Evolutionary conservation across 495 filamentous ascomycete genomes (phyloP).

Genomic region (Hypoxylon subgilvum): DNA sequence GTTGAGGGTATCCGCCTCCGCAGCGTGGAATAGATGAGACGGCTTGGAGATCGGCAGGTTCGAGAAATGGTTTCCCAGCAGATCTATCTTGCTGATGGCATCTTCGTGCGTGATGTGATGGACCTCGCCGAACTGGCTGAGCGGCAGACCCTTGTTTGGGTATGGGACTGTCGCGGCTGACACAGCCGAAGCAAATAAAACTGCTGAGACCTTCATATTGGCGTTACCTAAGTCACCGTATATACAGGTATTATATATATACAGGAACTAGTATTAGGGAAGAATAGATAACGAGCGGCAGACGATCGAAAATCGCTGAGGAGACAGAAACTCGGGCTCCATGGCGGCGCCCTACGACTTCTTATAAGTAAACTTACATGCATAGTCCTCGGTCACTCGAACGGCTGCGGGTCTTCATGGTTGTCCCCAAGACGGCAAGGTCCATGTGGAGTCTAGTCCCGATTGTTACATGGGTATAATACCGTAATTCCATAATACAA

Average conservation of each 20-base stretch:
- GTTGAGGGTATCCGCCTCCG: neutral
- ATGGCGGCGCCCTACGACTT: conserved; percentile 17
- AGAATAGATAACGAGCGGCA: conserved; percentile 31
- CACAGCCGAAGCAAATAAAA: conserved; percentile 38
- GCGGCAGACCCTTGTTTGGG: conserved; percentile 26
- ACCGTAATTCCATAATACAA: too few relatives aligned
- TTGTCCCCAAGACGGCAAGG: conserved; percentile 5
- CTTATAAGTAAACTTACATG: too few relatives aligned
- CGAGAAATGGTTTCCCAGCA: conserved; percentile 38
- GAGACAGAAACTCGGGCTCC: conserved; percentile 6
- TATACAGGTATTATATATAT: conserved; percentile 26
- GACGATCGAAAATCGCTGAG: conserved; percentile 36
- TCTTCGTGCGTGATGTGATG: conserved; percentile 32
- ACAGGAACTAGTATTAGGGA: conserved; percentile 19
- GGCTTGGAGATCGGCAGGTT: conserved; percentile 34
- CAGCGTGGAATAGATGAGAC: neutral
- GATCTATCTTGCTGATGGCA: conserved; percentile 26
- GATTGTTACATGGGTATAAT: conserved; percentile 34
- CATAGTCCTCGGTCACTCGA: conserved; percentile 1
- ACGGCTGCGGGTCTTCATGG: conserved; percentile 22
- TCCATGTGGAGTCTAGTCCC: conserved; percentile 20
- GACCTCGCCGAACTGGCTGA: conserved; percentile 33
- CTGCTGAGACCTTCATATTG: conserved; percentile 39
- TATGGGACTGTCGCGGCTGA: conserved; percentile 35
- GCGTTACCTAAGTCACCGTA: conserved; percentile 12